Percentiles rank a stretch among this genome's conserved stretches.
Evolutionary conservation across 495 filamentous ascomycete genomes (phyloP).

Genomic region (Amphirosellinia nigrospora): DNA sequence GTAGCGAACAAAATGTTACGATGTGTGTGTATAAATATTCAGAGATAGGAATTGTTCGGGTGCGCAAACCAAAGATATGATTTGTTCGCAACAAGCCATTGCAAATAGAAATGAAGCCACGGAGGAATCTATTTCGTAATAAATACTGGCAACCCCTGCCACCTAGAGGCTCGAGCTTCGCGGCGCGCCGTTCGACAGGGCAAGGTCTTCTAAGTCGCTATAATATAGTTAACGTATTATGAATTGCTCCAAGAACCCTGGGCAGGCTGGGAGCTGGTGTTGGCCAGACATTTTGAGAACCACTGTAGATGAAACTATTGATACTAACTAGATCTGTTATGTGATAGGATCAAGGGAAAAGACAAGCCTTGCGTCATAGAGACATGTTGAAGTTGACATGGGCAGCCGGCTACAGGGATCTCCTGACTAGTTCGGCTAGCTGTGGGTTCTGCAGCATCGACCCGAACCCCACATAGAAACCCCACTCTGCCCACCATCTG

Average conservation of each 20-base stretch:
- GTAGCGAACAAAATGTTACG: neutral
- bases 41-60: constrained; percentile 26
- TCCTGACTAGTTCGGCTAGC: neutral
- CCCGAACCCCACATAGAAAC: constrained; percentile 6
- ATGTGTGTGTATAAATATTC: neutral
- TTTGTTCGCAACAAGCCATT: constrained; percentile 26
- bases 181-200: constrained; percentile 4
- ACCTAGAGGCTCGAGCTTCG: constrained; percentile 26
- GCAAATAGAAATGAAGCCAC: constrained; percentile 33
- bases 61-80: neutral
- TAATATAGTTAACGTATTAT: neutral
- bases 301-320: neutral
- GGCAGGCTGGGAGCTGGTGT: neutral
- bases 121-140: constrained; percentile 43
- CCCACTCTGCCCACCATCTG: constrained; percentile 18
- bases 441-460: constrained; percentile 10
- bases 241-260: neutral
- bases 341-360: neutral
- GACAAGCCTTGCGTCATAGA: constrained; percentile 22
- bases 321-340: neutral
- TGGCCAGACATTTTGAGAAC: neutral
- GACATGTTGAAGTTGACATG: no score
- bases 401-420: neutral
- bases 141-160: constrained; percentile 29
- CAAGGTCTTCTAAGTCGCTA: neutral